Evolutionary conservation across 768 basidiomycete species (phyloP), one percentile per base, ranked within the genome.

Genomic region (Tricholoma sp.): DNA sequence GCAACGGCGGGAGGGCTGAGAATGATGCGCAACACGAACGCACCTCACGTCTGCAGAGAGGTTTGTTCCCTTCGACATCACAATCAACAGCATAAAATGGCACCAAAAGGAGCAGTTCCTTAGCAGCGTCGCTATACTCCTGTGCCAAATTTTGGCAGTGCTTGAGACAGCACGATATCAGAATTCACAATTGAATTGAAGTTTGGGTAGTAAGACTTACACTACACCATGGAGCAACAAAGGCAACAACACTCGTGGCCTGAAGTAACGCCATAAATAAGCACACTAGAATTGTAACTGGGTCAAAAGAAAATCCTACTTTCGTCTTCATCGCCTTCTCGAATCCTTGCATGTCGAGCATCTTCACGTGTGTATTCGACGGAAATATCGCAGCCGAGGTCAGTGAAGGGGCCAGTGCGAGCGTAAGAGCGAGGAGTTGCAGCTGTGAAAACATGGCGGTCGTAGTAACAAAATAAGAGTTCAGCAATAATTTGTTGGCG

Each of bases 161-260:
- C 86, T 91, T 66, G 11, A 52, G 17, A n/a, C 37, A 5, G 6
- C 33, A 41, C 39, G 24, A n/a, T 33, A 36, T 61, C 31, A 54
- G 42, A 32, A 41, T 50, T 33, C 34, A 24, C 10, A 28, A 11
- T 11, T 36, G 10, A 13, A 53, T 45, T 24, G 13, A 33, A 24
- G n/a, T 32, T 17, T 29, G 9, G 4, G 33, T 48, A 15, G 24
- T 18, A 13, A 4, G 33, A 74, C 88, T 67, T 69, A 91, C 89
- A 61, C 89, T 90, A 65, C 90, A 94, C 94, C 94, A 96, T 3
- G 93, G 90, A n/a, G 94, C 94, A 11, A 94, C 88, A 66, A 95
- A 97, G 1, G 92, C 94, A 15, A 96, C 86, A 65, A 94, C 70
- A 58, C 78, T 82, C 32, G 91, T 88, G 72, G 81, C 75, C 91